Percentiles rank a stretch among this genome's conserved stretches.
These are phyloP conservation scores for Exophiala viscosa DNA, from an alignment of 2,329 filamentous ascomycete genomes.

Conservation along the genomic window DNA sequence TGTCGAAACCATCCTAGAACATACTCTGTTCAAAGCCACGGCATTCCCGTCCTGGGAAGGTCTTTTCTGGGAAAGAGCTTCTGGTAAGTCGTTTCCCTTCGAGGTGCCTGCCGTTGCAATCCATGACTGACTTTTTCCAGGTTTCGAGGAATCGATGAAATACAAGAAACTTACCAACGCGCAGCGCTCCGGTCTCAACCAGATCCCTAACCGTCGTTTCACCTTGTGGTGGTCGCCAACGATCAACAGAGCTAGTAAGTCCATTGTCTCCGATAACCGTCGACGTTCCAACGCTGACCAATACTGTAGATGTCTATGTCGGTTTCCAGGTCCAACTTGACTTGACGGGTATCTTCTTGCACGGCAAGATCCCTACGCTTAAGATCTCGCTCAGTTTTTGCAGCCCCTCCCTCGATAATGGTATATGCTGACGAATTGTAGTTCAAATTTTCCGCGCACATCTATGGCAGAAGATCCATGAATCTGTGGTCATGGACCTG, in stretches of 20 bases:
- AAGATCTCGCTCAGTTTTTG: constrained; percentile 72
- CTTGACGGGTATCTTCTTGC: constrained; percentile 96
- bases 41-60: constrained; percentile 97
- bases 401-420: background rate
- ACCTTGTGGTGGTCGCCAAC: constrained; percentile 84
- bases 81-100: constrained; percentile 39
- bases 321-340: constrained; percentile 99
- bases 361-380: constrained; percentile 95
- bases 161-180: constrained; percentile 99
- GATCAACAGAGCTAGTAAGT: constrained; percentile 7
- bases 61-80: constrained; percentile 77
- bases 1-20: constrained; percentile 96
- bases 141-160: constrained; percentile 70
- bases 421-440: background rate
- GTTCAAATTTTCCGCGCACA: constrained; percentile 99
- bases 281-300: background rate
- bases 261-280: background rate
- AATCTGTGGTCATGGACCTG: constrained; percentile 97
- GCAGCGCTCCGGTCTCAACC: constrained; percentile 92
- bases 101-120: constrained; percentile 18
- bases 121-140: constrained; percentile 24
- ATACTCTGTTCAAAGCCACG: constrained; percentile 94
- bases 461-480: constrained; percentile 99
- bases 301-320: constrained; percentile 70
- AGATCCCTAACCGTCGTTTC: constrained; percentile 97